A percentile compares a stretch with the other conserved stretches of the same genome.
These are phyloP conservation scores for Pythium scleroteichum DNA, from an alignment of 352 stramenopile genomes.

Conservation along the genomic window DNA sequence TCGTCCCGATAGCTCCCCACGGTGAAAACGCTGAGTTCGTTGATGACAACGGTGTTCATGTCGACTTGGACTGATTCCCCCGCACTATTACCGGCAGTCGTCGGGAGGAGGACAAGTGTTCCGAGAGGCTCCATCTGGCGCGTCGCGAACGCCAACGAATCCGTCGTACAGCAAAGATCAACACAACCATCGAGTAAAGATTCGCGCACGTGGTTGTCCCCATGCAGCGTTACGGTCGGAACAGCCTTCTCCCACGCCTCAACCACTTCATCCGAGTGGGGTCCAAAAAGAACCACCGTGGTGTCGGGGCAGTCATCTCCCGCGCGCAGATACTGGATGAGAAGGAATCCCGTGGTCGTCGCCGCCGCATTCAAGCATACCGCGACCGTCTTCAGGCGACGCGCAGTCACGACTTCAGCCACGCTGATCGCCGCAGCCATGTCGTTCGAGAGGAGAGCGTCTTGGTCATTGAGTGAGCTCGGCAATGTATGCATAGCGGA, in stretches of 20 bases:
- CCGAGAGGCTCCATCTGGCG: slow-evolving; percentile 32
- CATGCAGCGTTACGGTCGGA: slow-evolving; percentile 8
- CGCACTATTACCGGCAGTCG: neutral
- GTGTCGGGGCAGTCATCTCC: neutral
- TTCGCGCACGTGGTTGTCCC: neutral
- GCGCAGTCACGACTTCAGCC: slow-evolving; percentile 6
- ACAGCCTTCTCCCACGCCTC: neutral
- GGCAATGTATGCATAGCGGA: neutral
- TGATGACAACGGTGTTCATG: slow-evolving; percentile 74
- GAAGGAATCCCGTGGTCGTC: neutral
- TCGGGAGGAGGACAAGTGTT: slow-evolving; percentile 23
- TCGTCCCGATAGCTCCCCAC: slow-evolving; percentile 39
- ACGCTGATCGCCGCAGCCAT: slow-evolving; percentile 15
- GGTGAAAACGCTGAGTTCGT: slow-evolving; percentile 50
- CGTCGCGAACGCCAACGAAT: slow-evolving; percentile 44
- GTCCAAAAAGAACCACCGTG: slow-evolving; percentile 9
- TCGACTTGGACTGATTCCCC: slow-evolving; percentile 37
- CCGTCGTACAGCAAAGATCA: slow-evolving; percentile 50
- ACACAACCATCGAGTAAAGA: slow-evolving; percentile 41
- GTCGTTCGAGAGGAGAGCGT: slow-evolving; percentile 11
- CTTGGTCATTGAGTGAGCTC: neutral
- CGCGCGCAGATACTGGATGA: neutral
- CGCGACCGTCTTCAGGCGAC: slow-evolving; percentile 21
- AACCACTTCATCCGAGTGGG: neutral
- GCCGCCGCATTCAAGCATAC: slow-evolving; percentile 33